A percentile compares a stretch with the other conserved stretches of the same genome.
Conservation (phyloP, 768 basidiomycete genomes). For the Boletus subcaerulescens region DNA sequence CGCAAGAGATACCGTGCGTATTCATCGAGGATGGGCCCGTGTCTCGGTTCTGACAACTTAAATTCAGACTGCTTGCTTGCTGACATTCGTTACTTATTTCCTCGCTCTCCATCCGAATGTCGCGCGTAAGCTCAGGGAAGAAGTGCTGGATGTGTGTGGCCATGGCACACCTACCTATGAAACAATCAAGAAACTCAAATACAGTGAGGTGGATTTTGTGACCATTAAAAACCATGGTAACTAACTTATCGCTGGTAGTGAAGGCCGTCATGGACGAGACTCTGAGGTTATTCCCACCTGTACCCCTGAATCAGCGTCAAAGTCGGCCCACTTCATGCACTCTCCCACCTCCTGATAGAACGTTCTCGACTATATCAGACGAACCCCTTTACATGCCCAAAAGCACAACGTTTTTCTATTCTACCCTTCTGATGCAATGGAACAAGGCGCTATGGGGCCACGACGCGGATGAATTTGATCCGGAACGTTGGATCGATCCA, state of each 20-base stretch:
- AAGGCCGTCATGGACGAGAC: slow-evolving; percentile 79
- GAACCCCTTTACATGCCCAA: slow-evolving; percentile 59
- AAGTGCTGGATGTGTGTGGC: slow-evolving; percentile 59
- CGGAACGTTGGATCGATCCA: slow-evolving; percentile 73
- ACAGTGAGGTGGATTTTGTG: slow-evolving; percentile 44
- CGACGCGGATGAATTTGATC: slow-evolving; percentile 75
- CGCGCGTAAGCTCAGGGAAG: slow-evolving; percentile 48
- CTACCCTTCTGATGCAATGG: slow-evolving; percentile 64
- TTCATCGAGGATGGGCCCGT: background rate
- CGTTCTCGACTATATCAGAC: slow-evolving; percentile 36
- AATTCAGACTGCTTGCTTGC: slow-evolving; percentile 58
- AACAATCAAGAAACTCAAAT: slow-evolving; percentile 57
- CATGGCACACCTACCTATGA: slow-evolving; percentile 51
- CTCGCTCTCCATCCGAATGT: slow-evolving; percentile 64
- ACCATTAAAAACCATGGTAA: background rate
- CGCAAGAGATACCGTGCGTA: slow-evolving; percentile 69
- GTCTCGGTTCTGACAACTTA: background rate
- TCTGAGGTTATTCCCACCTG: slow-evolving; percentile 74
- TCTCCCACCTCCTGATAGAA: slow-evolving; percentile 50
- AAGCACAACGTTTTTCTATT: slow-evolving; percentile 53
- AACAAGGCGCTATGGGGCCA: slow-evolving; percentile 68
- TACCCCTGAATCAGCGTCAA: slow-evolving; percentile 70
- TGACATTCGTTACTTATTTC: slow-evolving; percentile 71
- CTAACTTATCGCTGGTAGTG: slow-evolving; percentile 39
- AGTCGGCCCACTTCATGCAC: slow-evolving; percentile 46